phyloP scores from a whole-genome alignment of 2,329 filamentous ascomycete genomes.

The Aspergillus sp. region DNA sequence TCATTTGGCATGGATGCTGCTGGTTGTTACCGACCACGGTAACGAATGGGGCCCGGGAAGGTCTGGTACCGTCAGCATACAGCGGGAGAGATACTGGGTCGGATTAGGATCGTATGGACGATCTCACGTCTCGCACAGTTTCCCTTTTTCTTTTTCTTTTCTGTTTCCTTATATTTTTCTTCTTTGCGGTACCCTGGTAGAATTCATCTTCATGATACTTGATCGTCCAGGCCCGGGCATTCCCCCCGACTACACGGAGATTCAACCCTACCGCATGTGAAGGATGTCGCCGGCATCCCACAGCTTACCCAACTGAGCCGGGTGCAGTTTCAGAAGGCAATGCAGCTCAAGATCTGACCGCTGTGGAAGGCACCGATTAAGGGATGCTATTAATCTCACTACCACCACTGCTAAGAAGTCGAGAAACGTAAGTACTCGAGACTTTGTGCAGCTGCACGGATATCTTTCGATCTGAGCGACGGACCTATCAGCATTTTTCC shows the following conservation, averaged over 20 bases:
- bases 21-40: conserved; percentile 10
- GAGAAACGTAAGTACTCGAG: background rate
- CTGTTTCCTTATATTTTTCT: too few relatives aligned
- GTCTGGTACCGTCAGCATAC: conserved; percentile 5
- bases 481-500: conserved; percentile 16
- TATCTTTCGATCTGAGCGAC: conserved; percentile 18
- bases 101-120: background rate
- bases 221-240: background rate
- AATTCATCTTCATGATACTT: background rate
- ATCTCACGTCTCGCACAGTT: conserved; percentile 2
- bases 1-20: background rate
- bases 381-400: background rate
- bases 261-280: background rate
- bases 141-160: background rate
- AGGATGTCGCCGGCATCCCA: too few relatives aligned
- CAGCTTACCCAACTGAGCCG: background rate
- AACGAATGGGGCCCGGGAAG: background rate
- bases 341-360: background rate
- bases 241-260: background rate
- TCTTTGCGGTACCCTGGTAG: background rate
- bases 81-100: background rate
- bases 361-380: background rate
- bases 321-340: background rate
- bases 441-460: conserved; percentile 13
- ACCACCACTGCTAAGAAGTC: too few relatives aligned